Base-by-base conservation (phyloP, 257 asterid genomes). In the Nicotiana knightiana region DNA sequence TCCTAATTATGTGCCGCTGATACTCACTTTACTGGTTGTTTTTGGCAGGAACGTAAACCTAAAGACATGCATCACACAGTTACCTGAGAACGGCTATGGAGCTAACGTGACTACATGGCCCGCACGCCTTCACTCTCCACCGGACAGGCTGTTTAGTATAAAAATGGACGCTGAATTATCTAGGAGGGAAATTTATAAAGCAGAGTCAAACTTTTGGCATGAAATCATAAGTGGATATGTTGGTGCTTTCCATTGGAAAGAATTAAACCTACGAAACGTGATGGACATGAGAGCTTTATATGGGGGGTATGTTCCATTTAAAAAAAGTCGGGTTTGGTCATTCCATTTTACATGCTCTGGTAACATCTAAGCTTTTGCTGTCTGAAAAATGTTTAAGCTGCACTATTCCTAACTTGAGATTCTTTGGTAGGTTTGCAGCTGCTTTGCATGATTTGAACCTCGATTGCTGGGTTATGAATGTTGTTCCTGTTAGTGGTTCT, bases 241-340 rank as follows among this genome's bases (percentile, higher is more conserved):
- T 1, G 75, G 62, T 53, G 94, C 88, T 68, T 89, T 92, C 81
- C 94, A 58, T 59, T 37, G 89, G 82, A 81, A 85, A 57, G 30
- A 80, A 30, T 7, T 81, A 82, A 85, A 82, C 76, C 15, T 85
- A n/a, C 89, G 94, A 35, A 92, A 90, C 33, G 90, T 87, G 81
- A 86, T 91, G 91, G 96, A 90, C 88, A 91, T 91, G 96, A 90
- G 58, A 88, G 93, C 96, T 68, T 87, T 91, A 82, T 90, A 90
- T 82, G 94, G 96, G 81, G 96, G 96, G 96, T 92, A 88, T 80
- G 21, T 70, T 55, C 21, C 17, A 13, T 63, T 24, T 77, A 11
- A 73, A 61, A 21, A 43, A 24, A 48, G 6, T 73, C 15, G 24
- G 39, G 28, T 51, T 24, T 73, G 8, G 26, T 54, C 48, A 13